Base-by-base conservation (phyloP, 2,329 filamentous ascomycete species). In the Aspergillus tanneri region DNA sequence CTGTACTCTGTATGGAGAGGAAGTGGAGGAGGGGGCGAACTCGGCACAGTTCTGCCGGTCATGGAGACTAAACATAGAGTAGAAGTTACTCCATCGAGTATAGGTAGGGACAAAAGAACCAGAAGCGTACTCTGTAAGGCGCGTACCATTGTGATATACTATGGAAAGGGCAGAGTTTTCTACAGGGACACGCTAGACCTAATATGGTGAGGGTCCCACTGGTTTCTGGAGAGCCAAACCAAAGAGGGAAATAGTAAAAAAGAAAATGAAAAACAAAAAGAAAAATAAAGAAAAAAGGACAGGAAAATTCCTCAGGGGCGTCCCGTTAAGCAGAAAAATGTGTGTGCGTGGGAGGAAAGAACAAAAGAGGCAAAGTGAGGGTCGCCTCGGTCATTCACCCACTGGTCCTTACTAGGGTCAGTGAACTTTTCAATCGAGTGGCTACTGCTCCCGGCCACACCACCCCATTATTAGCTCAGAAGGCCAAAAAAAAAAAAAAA, bases 21-120 rank as follows among this genome's bases (percentile, higher is more conserved):
- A 38, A 42, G 39, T 46, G 34, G 48, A 46, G 22, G 49, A 52
- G 49, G 44, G 47, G 47, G 48, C 50, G 39, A 55, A 57, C 53
- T 59, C 56, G 56, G 56, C 56, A 59, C 56, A 50, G 36, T 34
- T 54, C 55, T 57, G 56, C 56, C 56, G 56, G 53, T 56, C 32
- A 49, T 47, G 47, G 44, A 37, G 48, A 45, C 44, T 46, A 49
- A 48, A 34, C 38, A 24, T 22, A 50, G 25, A 42, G 46, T 43
- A 49, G 45, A 47, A 43, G 48, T 53, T 53, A 40, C 50, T 27
- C 50, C 42, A 53, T 53, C 41, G 36, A 52, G 52, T n/a, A 46
- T 46, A 23, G 43, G 39, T 28, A 43, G 34, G 32, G 18, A 35
- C 32, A 27, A 54, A 53, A 32, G 49, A 43, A 41, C 46, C 35